Evolutionary conservation across 2,329 filamentous ascomycete genomes (phyloP).

Genomic region (Fulvia fulva): DNA sequence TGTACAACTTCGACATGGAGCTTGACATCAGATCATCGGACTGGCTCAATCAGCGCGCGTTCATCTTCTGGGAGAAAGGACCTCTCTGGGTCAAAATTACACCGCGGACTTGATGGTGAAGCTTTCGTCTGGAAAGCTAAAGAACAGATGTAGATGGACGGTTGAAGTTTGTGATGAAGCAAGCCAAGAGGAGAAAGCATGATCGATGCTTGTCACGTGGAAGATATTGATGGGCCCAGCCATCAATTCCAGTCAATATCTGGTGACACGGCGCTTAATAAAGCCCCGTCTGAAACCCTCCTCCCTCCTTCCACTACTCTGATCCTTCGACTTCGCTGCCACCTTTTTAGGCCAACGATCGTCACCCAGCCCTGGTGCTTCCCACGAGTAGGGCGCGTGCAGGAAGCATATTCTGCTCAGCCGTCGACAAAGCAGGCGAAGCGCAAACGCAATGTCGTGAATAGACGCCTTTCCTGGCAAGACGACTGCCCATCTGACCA

Average conservation of each 20-base stretch:
- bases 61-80: not conserved
- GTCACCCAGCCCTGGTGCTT: not conserved
- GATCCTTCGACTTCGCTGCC: constrained; percentile 2
- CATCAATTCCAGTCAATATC: no score
- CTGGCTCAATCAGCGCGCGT: constrained; percentile 22
- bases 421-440: not conserved
- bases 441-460: not conserved
- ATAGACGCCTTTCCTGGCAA: not conserved
- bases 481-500: not conserved
- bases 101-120: not conserved
- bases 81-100: not conserved
- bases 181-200: not conserved
- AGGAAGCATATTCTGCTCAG: not conserved
- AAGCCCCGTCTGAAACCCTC: no score
- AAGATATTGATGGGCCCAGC: no score
- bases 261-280: no score
- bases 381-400: not conserved
- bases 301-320: no score
- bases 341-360: not conserved
- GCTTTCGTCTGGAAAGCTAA: constrained; percentile 7
- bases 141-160: not conserved
- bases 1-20: constrained; percentile 40
- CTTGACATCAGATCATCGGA: constrained; percentile 21
- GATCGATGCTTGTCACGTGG: not conserved
- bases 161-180: not conserved